Percentiles rank a stretch among this genome's conserved stretches.
Evolutionary conservation across 2,329 filamentous ascomycete species (phyloP).

Genomic region (Colletotrichum sublineola): DNA sequence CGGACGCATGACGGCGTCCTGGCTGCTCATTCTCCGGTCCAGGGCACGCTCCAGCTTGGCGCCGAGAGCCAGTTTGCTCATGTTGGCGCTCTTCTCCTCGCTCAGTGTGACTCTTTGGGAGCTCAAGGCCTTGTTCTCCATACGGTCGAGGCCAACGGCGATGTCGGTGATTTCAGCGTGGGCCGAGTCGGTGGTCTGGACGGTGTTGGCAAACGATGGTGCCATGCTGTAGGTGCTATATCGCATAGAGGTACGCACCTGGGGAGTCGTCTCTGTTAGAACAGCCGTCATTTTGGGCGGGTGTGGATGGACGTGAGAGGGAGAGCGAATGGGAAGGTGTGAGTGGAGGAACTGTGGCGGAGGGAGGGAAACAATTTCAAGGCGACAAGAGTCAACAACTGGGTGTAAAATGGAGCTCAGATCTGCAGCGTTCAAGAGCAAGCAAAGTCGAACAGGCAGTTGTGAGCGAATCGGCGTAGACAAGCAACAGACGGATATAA

Average conservation of each 20-base stretch:
- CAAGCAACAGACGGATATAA: constrained; percentile 28
- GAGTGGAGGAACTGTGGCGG: constrained; percentile 20
- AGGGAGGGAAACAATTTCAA: constrained; percentile 4
- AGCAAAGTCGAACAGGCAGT: background rate
- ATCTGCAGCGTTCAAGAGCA: constrained; percentile 26
- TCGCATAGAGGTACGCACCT: constrained; percentile 68
- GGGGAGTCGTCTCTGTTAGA: constrained; percentile 43
- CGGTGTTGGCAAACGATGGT: constrained; percentile 70
- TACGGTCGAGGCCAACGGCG: constrained; percentile 83
- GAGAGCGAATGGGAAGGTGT: constrained; percentile 24
- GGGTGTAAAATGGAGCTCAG: constrained; percentile 17
- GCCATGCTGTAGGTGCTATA: constrained; percentile 73
- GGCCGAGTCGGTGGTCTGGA: constrained; percentile 66
- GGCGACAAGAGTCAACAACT: constrained; percentile 28
- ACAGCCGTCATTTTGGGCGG: constrained; percentile 30
- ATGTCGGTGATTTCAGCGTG: constrained; percentile 75
- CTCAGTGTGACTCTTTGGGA: constrained; percentile 85
- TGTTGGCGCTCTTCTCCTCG: constrained; percentile 83
- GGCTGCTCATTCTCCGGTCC: constrained; percentile 85
- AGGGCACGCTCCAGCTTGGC: constrained; percentile 93
- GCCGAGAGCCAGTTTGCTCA: constrained; percentile 88
- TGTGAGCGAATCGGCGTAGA: constrained; percentile 8
- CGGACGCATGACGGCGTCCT: constrained; percentile 87
- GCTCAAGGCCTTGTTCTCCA: constrained; percentile 88
- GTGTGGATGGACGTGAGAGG: constrained; percentile 16